Evolutionary conservation across 352 stramenopile genomes (phyloP), one percentile per base, ranked within the genome.

Genomic region (Phytopythium sindhum): DNA sequence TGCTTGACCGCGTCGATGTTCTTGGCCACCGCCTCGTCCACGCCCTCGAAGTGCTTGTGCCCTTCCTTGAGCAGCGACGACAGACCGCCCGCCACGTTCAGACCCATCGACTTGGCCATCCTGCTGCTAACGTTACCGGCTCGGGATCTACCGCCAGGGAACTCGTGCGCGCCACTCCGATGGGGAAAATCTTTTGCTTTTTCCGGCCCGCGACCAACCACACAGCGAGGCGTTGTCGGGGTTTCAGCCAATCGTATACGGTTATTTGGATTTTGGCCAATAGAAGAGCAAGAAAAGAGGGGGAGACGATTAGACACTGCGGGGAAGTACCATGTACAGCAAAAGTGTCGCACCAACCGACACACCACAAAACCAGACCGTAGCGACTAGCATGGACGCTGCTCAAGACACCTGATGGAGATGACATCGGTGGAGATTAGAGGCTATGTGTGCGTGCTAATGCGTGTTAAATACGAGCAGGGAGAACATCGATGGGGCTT

Each of bases 1-100:
- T 99, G 93, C 80, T 98, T 98, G 44, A 97, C 97, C 29, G 98
- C 98, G 63, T 98, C 93, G 66, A 99, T 99, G 82, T 99, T 99
- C 68, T 97, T 97, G 60, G 99, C 85, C 51, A 98, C 97, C 37
- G 96, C 97, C 72, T 97, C 93, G 67, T 98, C 90, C 56, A 98
- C 86, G 60, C 95, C 95, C 58, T 98, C 95, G 65, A 97, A 97
- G 73, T 97, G 91, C 71, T 97, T 98, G 78, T 98, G 96, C 15
- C 98, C 98, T 50, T 98, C 96, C 81, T 99, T 99, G 8, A 99
- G 86, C 81, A 99, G 95, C 55, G 97, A 98, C 63, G 87, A 91
- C 48, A 99, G 78, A 61, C 98, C 98, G 56, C 92, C 92, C 72
- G 96, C 97, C 63, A 96, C 79, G 80, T 99, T 98, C 68, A 98